These are phyloP conservation scores for Yamadazyma laniorum DNA, from an alignment of 805 yeast species.

Conservation along the genomic window DNA sequence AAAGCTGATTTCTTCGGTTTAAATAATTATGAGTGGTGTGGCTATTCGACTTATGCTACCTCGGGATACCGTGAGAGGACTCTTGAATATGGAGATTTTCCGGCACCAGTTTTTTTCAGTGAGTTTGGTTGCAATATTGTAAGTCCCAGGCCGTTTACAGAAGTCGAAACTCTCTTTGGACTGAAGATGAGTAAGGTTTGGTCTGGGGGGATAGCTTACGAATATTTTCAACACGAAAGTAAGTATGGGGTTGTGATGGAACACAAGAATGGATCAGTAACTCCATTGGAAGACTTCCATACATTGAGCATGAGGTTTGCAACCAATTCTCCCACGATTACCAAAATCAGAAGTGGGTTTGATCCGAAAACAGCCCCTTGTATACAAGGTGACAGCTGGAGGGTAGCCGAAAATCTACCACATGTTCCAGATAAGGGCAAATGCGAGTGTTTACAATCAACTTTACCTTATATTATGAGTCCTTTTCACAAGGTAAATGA, in stretches of 20 bases:
- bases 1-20: conserved; percentile 35
- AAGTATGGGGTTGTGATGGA: conserved; percentile 36
- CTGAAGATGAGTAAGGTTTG: conserved; percentile 33
- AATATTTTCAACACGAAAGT: conserved; percentile 35
- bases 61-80: conserved; percentile 40
- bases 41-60: conserved; percentile 34
- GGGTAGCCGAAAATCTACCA: conserved; percentile 29
- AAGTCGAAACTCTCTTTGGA: conserved; percentile 35
- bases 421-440: conserved; percentile 40
- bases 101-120: conserved; percentile 39
- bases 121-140: conserved; percentile 39
- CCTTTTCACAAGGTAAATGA: conserved; percentile 24
- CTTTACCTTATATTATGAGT: conserved; percentile 35
- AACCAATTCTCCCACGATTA: conserved; percentile 12
- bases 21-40: conserved; percentile 45
- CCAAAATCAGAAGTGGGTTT: conserved; percentile 18
- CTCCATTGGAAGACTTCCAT: conserved; percentile 28
- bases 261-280: conserved; percentile 23
- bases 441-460: conserved; percentile 45
- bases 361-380: conserved; percentile 2
- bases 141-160: conserved; percentile 40
- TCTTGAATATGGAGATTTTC: conserved; percentile 23
- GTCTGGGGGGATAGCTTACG: conserved; percentile 41
- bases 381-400: conserved; percentile 14
- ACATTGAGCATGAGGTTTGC: conserved; percentile 24